Conservation (phyloP, 1,284 basidiomycete genomes). For the Violaceomyces palustris region DNA sequence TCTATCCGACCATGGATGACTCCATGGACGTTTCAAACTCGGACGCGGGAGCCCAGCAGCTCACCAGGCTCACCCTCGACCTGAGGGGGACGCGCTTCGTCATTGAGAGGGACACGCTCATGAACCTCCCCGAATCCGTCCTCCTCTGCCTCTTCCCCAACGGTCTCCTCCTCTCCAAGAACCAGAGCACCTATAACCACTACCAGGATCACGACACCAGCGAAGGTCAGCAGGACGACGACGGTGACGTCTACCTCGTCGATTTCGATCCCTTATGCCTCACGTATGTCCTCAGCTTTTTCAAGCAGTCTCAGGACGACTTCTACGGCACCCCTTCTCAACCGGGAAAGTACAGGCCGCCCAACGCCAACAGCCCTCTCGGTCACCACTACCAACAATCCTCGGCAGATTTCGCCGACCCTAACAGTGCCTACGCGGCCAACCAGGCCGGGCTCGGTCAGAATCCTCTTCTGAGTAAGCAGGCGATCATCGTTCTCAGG, state of each 20-base stretch:
- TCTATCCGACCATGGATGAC: conserved; percentile 23
- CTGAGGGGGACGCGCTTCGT: conserved; percentile 84
- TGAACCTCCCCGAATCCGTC: conserved; percentile 96
- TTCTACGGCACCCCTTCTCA: conserved; percentile 81
- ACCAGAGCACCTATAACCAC: too few relatives aligned
- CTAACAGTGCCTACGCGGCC: conserved; percentile 43
- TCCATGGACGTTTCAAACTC: conserved; percentile 9
- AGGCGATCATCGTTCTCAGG: conserved; percentile 94
- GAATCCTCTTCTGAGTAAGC: conserved; percentile 79
- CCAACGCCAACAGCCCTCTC: conserved; percentile 46
- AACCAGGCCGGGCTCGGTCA: conserved; percentile 41
- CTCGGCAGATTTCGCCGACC: conserved; percentile 52
- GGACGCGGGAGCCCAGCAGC: conserved; percentile 32
- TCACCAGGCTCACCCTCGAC: conserved; percentile 83
- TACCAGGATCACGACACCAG: conserved; percentile 54
- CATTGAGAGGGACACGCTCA: conserved; percentile 94
- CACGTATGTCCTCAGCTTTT: conserved; percentile 85
- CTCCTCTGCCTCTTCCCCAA: conserved; percentile 95
- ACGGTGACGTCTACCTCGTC: conserved; percentile 89
- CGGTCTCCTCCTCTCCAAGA: conserved; percentile 70
- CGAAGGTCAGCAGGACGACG: conserved; percentile 66
- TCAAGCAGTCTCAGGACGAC: conserved; percentile 74
- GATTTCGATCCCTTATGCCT: conserved; percentile 98
- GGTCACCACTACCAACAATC: conserved; percentile 12
- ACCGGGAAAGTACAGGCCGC: conserved; percentile 70